phyloP scores from a whole-genome alignment of 2,329 filamentous ascomycete species.

The Hypoxylon sp. region DNA sequence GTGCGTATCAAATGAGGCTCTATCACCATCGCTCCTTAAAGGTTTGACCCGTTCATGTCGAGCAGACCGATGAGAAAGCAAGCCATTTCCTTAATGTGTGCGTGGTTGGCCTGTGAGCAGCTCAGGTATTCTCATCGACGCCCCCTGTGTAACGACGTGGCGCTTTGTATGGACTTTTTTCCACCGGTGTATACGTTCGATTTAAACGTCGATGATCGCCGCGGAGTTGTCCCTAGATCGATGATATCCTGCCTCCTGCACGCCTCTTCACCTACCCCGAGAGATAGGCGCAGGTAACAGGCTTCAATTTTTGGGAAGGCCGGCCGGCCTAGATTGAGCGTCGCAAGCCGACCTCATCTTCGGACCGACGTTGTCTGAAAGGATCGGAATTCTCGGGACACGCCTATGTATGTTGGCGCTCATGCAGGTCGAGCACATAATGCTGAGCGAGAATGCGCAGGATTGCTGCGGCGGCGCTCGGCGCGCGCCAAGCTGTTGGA shows the following conservation, averaged over 20 bases:
- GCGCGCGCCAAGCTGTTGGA: not conserved
- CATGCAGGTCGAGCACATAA: constrained; percentile 1
- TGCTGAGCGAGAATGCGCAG: constrained; percentile 31
- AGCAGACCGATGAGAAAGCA: constrained; percentile 28
- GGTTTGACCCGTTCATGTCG: constrained; percentile 24
- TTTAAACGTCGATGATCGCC: not conserved
- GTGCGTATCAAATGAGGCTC: too few species aligned
- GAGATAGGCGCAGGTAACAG: constrained; percentile 22
- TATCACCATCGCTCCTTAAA: constrained; percentile 24
- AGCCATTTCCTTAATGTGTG: constrained; percentile 17
- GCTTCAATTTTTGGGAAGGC: constrained; percentile 24
- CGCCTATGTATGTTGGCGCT: constrained; percentile 11
- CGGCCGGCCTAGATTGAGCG: constrained; percentile 11
- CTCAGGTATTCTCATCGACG: constrained; percentile 23
- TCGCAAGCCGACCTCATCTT: constrained; percentile 25
- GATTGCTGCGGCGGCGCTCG: constrained; percentile 4
- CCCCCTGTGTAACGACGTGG: constrained; percentile 12
- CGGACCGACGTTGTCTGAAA: constrained; percentile 23
- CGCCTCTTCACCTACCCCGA: constrained; percentile 14
- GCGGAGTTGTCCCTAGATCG: not conserved
- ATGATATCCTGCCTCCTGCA: not conserved
- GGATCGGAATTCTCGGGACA: constrained; percentile 23
- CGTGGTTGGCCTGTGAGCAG: constrained; percentile 18
- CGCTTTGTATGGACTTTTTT: not conserved
- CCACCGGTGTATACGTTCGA: constrained; percentile 11